Conservation (phyloP, 371 early-diverging fungal species). For the Lichtheimia ornata region DNA sequence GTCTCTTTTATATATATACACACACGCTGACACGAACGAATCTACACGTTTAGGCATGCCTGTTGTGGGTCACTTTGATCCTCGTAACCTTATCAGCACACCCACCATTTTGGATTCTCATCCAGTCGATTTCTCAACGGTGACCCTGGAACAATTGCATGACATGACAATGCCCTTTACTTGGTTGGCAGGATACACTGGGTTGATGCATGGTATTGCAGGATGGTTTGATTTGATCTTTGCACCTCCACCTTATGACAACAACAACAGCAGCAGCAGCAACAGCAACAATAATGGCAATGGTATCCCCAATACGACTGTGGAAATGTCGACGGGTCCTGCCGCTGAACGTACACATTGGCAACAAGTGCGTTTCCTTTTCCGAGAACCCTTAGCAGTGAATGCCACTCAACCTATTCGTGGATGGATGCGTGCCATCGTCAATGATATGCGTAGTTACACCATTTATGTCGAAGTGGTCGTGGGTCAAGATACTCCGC, state of each 20-base stretch:
- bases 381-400: constrained; percentile 93
- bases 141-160: constrained; percentile 73
- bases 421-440: constrained; percentile 86
- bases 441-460: constrained; percentile 92
- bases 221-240: constrained; percentile 97
- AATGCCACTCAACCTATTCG: constrained; percentile 85
- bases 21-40: not conserved
- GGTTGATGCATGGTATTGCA: constrained; percentile 92
- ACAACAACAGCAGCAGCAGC: constrained; percentile 13
- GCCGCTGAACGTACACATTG: constrained; percentile 92
- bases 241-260: constrained; percentile 44
- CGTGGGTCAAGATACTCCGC: constrained; percentile 27
- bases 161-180: constrained; percentile 85
- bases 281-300: too few species aligned
- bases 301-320: constrained; percentile 28
- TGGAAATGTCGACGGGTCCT: constrained; percentile 84
- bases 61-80: constrained; percentile 94
- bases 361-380: constrained; percentile 96
- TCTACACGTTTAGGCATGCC: constrained; percentile 58
- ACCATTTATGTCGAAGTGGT: constrained; percentile 74
- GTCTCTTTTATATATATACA: not conserved
- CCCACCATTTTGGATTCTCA: constrained; percentile 52
- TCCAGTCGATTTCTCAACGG: constrained; percentile 83
- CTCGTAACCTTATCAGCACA: constrained; percentile 75
- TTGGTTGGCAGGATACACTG: constrained; percentile 87